Evolutionary conservation across 768 basidiomycete species (phyloP).

Genomic region (Cubamyces lactineus): DNA sequence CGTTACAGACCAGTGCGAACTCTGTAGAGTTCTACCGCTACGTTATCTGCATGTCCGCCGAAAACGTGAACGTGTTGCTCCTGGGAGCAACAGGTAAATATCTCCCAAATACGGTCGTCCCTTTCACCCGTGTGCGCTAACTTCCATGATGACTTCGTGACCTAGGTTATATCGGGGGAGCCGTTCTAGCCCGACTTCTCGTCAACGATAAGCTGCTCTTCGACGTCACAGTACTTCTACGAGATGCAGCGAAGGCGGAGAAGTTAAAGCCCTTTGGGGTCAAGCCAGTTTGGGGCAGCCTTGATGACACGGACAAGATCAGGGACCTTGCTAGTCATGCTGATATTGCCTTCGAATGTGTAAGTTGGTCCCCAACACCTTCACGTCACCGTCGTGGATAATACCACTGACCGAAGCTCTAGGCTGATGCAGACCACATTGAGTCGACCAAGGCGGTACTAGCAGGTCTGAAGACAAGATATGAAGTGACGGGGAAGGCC

Average conservation of each 20-base stretch:
- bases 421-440: constrained; percentile 54
- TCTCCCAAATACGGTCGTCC: too few species aligned
- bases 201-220: constrained; percentile 42
- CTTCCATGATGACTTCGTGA: neutral
- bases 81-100: constrained; percentile 10
- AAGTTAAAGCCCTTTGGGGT: constrained; percentile 26
- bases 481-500: constrained; percentile 43
- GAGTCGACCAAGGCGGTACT: constrained; percentile 50
- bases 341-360: constrained; percentile 40
- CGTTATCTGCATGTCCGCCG: neutral
- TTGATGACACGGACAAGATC: constrained; percentile 41
- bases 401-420: neutral
- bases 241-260: constrained; percentile 43
- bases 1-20: too few species aligned
- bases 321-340: constrained; percentile 44
- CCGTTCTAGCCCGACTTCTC: constrained; percentile 49
- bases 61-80: neutral
- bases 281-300: constrained; percentile 24
- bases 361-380: neutral
- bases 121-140: neutral
- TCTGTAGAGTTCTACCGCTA: too few species aligned
- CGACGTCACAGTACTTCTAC: constrained; percentile 49
- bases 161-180: constrained; percentile 59
- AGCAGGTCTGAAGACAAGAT: constrained; percentile 53
- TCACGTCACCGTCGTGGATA: neutral